phyloP scores from a whole-genome alignment of 75 land plant genomes.

The Pinus taeda region DNA sequence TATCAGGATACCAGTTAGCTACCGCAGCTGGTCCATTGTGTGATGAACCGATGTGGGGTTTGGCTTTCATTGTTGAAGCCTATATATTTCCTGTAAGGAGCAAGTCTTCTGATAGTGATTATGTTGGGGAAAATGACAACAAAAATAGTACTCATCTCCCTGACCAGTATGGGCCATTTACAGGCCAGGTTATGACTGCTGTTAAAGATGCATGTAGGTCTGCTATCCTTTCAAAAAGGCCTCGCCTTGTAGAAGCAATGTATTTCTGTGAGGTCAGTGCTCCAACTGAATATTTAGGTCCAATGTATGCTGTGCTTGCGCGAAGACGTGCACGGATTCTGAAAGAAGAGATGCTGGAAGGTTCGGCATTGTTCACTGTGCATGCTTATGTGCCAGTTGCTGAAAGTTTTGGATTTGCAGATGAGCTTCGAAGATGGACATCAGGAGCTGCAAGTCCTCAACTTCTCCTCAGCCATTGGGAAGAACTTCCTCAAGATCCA shows the following conservation, averaged over 20 bases:
- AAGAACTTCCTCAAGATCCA: conserved; percentile 75
- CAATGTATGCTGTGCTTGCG: conserved; percentile 78
- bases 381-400: conserved; percentile 96
- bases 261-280: conserved; percentile 90
- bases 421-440: conserved; percentile 83
- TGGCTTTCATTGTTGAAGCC: conserved; percentile 75
- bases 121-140: conserved; percentile 12
- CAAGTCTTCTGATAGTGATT: conserved; percentile 17
- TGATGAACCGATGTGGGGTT: conserved; percentile 97
- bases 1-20: conserved; percentile 87
- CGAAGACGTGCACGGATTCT: conserved; percentile 71
- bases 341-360: conserved; percentile 94
- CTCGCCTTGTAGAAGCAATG: conserved; percentile 87
- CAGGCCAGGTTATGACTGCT: conserved; percentile 81
- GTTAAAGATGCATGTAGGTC: conserved; percentile 90
- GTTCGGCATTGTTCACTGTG: conserved; percentile 77
- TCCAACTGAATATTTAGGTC: conserved; percentile 69
- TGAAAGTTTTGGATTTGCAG: conserved; percentile 90
- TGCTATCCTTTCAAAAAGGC: conserved; percentile 68
- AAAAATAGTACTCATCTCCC: conserved; percentile 7
- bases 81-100: conserved; percentile 22
- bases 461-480: conserved; percentile 91
- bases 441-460: conserved; percentile 83
- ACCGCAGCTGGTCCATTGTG: conserved; percentile 88
- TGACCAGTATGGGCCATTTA: conserved; percentile 67